These are phyloP conservation scores for Xylariaceae sp. DNA, from an alignment of 2,329 filamentous ascomycete genomes.

Conservation along the genomic window DNA sequence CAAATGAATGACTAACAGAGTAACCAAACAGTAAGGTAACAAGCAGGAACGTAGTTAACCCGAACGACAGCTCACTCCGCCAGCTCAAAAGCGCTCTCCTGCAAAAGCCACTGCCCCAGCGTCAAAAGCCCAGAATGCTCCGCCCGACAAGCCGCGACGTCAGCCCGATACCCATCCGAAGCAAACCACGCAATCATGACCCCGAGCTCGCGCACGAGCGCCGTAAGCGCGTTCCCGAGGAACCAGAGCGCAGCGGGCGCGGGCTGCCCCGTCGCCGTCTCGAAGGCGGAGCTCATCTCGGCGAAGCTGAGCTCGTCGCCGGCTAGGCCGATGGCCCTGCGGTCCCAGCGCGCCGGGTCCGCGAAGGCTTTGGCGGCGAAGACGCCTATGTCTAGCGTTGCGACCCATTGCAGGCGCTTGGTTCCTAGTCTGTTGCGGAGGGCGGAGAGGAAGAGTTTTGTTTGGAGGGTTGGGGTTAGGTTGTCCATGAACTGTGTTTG, in stretches of 20 bases:
- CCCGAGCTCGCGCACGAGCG: conserved; percentile 30
- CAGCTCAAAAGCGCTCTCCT: conserved; percentile 31
- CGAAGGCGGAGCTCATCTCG: conserved; percentile 30
- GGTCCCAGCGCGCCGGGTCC: conserved; percentile 36
- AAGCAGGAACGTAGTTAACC: too few species aligned
- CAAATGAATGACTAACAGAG: too few species aligned
- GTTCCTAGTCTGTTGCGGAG: conserved; percentile 32
- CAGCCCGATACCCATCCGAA: conserved; percentile 34
- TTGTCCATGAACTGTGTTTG: conserved; percentile 53
- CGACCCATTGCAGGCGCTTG: conserved; percentile 40
- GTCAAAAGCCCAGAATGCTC: conserved; percentile 34
- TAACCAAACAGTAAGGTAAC: too few species aligned
- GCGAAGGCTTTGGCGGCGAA: conserved; percentile 43
- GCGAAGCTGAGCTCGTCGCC: conserved; percentile 42
- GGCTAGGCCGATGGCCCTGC: conserved; percentile 39
- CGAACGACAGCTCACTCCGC: not conserved
- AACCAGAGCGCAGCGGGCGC: conserved; percentile 30
- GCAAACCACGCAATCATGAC: conserved; percentile 38
- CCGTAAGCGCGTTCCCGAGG: conserved; percentile 32
- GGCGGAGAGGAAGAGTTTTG: conserved; percentile 37
- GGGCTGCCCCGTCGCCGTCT: conserved; percentile 29
- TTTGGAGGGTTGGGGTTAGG: conserved; percentile 34
- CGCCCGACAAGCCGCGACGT: conserved; percentile 29
- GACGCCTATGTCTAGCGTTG: conserved; percentile 42
- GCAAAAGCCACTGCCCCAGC: conserved; percentile 33